Evolutionary conservation across 805 yeast species (phyloP), one percentile per base, ranked within the genome.

Genomic region (Suhomyces kilbournensis): DNA sequence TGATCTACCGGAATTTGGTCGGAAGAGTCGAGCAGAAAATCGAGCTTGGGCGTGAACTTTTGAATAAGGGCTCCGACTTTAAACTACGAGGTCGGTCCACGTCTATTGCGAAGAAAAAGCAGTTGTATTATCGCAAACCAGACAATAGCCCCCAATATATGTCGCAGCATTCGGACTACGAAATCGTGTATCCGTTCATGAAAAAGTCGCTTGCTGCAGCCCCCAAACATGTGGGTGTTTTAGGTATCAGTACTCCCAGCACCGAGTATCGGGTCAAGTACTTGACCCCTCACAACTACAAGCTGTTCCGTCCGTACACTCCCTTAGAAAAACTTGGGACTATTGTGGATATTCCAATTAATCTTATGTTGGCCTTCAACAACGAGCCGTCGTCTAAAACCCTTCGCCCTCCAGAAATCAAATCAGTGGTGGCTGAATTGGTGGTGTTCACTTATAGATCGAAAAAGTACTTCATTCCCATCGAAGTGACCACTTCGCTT

Each of bases 401-500:
- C 9, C 25, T 45, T 14, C 61, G 60, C 32, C 60, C 61, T 2
- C 71, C 74, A 0, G 64, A 62, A 43, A 52, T 68, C 44, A 66
- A 61, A 38, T 20, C 51, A 2, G 56, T 64, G 2, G 26, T 44
- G 1, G 65, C 65, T 0, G 76, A 71, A 43, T 61, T 74, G 43
- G 63, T 66, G 8, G 72, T 65, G 0, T 49, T 67, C 19, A 68
- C 77, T 15, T 60, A 65, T 40, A 59, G 68, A 44, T 67, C 77
- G 2, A 62, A 66, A 20, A 66, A 69, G 53, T 59, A 62, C 32
- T 71, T 75, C 4, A 71, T 74, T 9, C 77, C 79, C 1, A 56
- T 74, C 7, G 77, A 72, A 54, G 51, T 74, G 19, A 65, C 67
- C 44, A 72, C 67, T 53, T 73, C 67, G 43, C 59, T 69, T 23